Conservation (phyloP, 306 rosid species). For the Prunus dulcis region DNA sequence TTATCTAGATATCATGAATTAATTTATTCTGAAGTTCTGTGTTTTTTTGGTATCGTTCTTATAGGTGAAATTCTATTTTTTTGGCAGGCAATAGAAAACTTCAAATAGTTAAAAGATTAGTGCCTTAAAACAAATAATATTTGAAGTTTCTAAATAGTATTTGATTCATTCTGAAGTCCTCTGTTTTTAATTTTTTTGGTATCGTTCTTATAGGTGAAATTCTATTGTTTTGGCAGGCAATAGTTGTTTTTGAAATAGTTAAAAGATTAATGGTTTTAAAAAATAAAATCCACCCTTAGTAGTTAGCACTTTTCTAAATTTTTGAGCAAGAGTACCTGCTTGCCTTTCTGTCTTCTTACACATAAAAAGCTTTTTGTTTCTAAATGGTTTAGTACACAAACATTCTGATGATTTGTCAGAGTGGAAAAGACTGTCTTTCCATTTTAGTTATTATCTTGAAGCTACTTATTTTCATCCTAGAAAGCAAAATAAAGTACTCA, state of each 20-base stretch:
- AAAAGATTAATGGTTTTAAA: background rate
- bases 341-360: background rate
- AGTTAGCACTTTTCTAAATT: background rate
- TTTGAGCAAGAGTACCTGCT: background rate
- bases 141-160: too few relatives aligned
- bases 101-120: background rate
- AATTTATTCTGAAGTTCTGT: background rate
- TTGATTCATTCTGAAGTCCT: background rate
- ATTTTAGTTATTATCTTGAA: background rate
- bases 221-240: background rate
- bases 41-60: background rate
- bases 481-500: background rate
- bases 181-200: background rate
- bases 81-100: background rate
- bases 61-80: background rate
- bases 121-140: background rate
- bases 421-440: background rate
- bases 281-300: background rate
- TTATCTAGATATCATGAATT: slow-evolving; percentile 8
- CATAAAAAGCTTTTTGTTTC: background rate
- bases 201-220: background rate
- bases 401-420: background rate
- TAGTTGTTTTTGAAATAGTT: background rate
- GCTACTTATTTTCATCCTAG: background rate
- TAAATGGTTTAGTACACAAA: background rate